These are phyloP conservation scores for Beauveria asiatica DNA, from an alignment of 2,329 filamentous ascomycete genomes.

Conservation along the genomic window DNA sequence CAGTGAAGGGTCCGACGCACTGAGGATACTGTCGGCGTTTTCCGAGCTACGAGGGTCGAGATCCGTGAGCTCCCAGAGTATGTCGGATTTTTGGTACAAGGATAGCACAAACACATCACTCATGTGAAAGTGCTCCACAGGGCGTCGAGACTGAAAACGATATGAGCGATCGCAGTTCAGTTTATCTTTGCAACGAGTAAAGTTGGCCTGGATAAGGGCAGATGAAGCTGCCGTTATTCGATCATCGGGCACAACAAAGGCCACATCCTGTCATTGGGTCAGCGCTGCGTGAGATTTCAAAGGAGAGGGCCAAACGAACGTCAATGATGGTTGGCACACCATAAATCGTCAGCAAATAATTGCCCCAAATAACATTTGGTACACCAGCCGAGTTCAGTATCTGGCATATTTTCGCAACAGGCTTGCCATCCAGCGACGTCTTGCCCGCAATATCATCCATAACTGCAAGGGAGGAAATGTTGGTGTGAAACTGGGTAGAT, in stretches of 20 bases:
- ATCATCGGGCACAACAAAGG: background rate
- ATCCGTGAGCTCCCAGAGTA: background rate
- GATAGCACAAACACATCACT: background rate
- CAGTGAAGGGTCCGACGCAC: background rate
- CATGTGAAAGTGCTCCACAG: background rate
- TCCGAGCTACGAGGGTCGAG: background rate
- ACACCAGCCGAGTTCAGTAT: background rate
- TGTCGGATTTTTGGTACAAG: slow-evolving; percentile 2
- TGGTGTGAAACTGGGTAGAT: background rate
- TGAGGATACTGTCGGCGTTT: background rate
- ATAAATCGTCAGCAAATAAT: background rate
- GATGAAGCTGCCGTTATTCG: background rate
- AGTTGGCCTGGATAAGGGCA: background rate
- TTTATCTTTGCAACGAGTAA: background rate
- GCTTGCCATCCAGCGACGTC: background rate
- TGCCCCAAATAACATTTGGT: slow-evolving; percentile 1
- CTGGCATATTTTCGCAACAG: background rate
- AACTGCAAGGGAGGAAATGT: background rate
- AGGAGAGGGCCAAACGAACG: background rate
- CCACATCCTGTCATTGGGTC: background rate
- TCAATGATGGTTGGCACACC: background rate
- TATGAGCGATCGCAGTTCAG: background rate
- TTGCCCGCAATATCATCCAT: background rate
- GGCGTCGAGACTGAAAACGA: background rate
- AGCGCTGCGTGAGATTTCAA: background rate